Percentiles rank a stretch among this genome's conserved stretches.
These are phyloP conservation scores for Ramaria sp. DNA, from an alignment of 768 basidiomycete species.

Conservation along the genomic window DNA sequence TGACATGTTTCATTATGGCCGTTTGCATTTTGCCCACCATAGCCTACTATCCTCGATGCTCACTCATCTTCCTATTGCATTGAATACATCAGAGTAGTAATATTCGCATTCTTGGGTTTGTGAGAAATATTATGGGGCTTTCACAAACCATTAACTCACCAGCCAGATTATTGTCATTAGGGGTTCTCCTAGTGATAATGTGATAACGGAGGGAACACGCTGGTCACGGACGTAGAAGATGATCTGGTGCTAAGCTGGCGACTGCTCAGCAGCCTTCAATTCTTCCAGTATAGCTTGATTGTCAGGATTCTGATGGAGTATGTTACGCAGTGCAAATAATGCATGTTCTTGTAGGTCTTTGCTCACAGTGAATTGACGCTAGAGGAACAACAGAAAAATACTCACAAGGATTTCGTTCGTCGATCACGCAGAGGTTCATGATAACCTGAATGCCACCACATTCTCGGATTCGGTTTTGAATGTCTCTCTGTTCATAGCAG, in stretches of 20 bases:
- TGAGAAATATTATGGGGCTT: conserved; percentile 15
- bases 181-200: no score
- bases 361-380: background rate
- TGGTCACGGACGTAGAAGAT: no score
- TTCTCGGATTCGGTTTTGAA: conserved; percentile 65
- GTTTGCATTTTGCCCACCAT: no score
- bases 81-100: no score
- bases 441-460: conserved; percentile 72
- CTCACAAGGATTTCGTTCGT: conserved; percentile 90
- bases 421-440: conserved; percentile 82
- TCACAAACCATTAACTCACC: no score
- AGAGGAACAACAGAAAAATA: conserved; percentile 13
- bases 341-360: conserved; percentile 88
- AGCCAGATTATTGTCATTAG: no score
- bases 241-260: background rate
- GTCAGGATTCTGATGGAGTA: conserved; percentile 64
- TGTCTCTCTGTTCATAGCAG: conserved; percentile 47
- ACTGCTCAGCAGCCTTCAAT: conserved; percentile 39
- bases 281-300: conserved; percentile 75
- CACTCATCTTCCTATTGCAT: no score
- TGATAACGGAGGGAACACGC: no score
- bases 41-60: no score
- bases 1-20: no score
- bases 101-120: no score
- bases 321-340: conserved; percentile 70